Conservation (phyloP, 805 yeast species). For the Ascoidea asiatica region DNA sequence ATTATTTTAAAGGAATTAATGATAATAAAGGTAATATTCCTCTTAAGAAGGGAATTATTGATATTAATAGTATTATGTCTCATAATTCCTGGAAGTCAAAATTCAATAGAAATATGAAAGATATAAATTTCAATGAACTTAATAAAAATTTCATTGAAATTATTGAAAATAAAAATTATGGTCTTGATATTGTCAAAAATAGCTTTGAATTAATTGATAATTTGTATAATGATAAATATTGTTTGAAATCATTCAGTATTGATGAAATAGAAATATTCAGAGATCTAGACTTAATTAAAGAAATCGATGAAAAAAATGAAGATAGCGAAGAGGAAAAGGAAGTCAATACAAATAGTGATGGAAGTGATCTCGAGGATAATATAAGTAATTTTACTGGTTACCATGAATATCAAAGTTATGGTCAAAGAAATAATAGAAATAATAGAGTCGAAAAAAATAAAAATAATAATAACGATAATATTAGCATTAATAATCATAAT, state of each 20-base stretch:
- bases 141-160: background rate
- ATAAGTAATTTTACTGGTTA: no score
- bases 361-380: background rate
- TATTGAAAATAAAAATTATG: background rate
- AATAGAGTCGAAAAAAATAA: background rate
- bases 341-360: background rate
- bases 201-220: no score
- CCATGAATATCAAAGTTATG: no score
- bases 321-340: background rate
- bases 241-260: background rate
- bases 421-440: background rate
- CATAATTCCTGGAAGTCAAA: background rate
- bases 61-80: background rate
- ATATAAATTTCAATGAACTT: no score
- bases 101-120: no score
- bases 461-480: background rate
- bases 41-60: no score
- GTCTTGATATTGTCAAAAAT: no score
- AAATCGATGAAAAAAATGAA: background rate
- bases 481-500: background rate
- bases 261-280: background rate
- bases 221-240: background rate
- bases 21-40: no score
- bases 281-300: background rate
- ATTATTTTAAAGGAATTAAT: no score